Conservation (phyloP, 257 asterid genomes). For the Lycium barbarum region DNA sequence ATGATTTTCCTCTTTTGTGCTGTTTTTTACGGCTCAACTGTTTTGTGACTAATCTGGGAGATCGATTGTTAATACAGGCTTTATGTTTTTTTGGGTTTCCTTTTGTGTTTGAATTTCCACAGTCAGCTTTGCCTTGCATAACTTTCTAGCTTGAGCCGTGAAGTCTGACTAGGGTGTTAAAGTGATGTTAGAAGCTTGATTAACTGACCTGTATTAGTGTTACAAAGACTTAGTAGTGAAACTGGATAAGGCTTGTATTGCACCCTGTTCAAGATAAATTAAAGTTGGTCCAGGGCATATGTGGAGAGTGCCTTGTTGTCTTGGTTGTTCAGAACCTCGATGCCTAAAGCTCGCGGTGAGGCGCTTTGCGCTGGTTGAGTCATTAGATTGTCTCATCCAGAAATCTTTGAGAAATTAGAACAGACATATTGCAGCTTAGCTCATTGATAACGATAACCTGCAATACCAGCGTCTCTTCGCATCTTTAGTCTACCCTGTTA, state of each 20-base stretch:
- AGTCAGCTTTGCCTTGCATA: background rate
- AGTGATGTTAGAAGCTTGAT: background rate
- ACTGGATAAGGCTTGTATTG: background rate
- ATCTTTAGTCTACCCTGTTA: background rate
- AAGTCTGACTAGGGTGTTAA: background rate
- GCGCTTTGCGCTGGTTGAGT: background rate
- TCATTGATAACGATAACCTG: background rate
- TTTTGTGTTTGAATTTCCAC: background rate
- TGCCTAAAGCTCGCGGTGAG: background rate
- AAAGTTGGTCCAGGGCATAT: background rate
- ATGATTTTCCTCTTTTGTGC: conserved; percentile 24
- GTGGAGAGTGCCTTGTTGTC: background rate
- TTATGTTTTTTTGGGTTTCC: background rate
- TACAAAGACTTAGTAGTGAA: background rate
- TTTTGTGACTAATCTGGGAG: background rate
- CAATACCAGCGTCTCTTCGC: background rate
- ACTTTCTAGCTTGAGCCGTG: conserved; percentile 12
- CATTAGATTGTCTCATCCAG: background rate
- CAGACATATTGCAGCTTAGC: background rate
- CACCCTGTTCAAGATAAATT: background rate
- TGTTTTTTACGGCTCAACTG: background rate
- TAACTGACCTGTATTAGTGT: background rate
- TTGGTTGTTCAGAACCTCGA: background rate
- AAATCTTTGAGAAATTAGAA: background rate
- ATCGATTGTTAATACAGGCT: background rate